These are phyloP conservation scores for Prunus salicina DNA, from an alignment of 306 rosid genomes.

Conservation along the genomic window DNA sequence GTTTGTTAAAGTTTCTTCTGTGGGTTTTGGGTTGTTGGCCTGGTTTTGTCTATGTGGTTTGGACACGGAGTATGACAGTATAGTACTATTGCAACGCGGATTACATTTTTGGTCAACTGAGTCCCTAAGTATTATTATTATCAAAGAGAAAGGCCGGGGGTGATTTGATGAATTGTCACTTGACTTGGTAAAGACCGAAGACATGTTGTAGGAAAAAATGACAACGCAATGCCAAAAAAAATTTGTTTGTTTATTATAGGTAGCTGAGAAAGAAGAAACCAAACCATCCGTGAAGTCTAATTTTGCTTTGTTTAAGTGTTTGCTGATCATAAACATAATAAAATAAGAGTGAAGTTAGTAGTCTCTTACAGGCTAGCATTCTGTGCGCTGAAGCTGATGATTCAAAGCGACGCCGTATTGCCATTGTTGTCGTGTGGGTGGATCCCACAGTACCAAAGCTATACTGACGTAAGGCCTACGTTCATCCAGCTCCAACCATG, in stretches of 20 bases:
- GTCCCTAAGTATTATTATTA: not conserved
- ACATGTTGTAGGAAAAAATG: not conserved
- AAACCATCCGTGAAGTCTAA: not conserved
- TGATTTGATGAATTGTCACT: not conserved
- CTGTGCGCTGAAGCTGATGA: no score
- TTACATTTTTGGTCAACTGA: constrained; percentile 21
- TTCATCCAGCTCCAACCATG: no score
- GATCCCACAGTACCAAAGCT: no score
- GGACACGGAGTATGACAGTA: not conserved
- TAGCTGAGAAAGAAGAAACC: no score
- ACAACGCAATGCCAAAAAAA: not conserved
- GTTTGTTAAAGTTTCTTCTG: not conserved
- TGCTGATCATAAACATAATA: no score
- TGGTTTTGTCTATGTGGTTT: not conserved
- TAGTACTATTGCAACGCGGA: not conserved
- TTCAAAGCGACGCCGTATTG: no score
- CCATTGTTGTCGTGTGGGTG: no score
- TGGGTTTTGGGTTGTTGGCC: not conserved
- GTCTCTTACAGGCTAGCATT: not conserved
- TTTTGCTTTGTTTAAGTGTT: not conserved
- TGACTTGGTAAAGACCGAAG: not conserved
- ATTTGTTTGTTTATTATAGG: not conserved
- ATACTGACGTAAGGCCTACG: no score
- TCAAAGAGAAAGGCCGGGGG: not conserved
- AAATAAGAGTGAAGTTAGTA: not conserved